Percentiles rank a stretch among this genome's conserved stretches.
Conservation (phyloP, 2,329 filamentous ascomycete species). For the Colletotrichum cuscutae region DNA sequence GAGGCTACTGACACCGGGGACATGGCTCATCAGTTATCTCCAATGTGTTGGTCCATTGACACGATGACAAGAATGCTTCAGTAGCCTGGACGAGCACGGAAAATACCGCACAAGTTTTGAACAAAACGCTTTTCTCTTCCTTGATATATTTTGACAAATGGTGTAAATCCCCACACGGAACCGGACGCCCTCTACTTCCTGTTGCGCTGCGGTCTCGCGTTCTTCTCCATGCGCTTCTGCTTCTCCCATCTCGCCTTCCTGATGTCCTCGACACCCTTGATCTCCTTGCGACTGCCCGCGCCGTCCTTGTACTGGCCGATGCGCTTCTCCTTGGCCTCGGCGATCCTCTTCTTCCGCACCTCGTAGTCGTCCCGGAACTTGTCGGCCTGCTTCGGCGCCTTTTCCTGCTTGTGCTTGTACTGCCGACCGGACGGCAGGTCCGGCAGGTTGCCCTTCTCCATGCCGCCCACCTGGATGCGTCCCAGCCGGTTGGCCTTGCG, state of each 20-base stretch:
- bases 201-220: slow-evolving; percentile 77
- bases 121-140: neutral
- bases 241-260: slow-evolving; percentile 82
- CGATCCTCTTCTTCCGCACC: slow-evolving; percentile 88
- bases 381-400: slow-evolving; percentile 92
- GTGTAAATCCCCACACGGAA: neutral
- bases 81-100: no score
- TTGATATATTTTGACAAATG: neutral
- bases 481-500: slow-evolving; percentile 85
- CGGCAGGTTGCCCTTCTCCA: slow-evolving; percentile 63
- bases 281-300: slow-evolving; percentile 77
- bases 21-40: no score
- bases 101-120: neutral
- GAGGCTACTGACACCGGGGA: no score
- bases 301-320: slow-evolving; percentile 79
- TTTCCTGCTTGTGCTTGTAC: slow-evolving; percentile 88
- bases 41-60: neutral
- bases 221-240: slow-evolving; percentile 86
- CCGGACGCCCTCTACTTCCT: slow-evolving; percentile 52
- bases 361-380: slow-evolving; percentile 92
- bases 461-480: slow-evolving; percentile 82
- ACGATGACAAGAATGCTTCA: neutral
- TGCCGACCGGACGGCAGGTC: slow-evolving; percentile 53
- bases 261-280: slow-evolving; percentile 86
- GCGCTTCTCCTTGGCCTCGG: slow-evolving; percentile 86